Conservation (phyloP, 2,329 filamentous ascomycete genomes). For the Zymoseptoria tritici region DNA sequence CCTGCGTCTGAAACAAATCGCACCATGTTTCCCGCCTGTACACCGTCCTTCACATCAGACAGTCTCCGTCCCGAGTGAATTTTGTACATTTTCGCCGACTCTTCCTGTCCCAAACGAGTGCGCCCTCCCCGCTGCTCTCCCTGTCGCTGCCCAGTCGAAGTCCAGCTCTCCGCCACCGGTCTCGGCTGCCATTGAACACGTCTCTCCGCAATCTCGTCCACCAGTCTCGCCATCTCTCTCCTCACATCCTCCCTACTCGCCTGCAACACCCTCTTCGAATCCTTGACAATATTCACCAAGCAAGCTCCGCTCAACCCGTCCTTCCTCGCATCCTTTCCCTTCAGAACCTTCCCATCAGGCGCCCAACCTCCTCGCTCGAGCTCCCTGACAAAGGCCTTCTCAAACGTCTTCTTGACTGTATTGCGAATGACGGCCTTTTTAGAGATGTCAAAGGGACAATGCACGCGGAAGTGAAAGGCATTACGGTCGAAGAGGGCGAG, state of each 20-base stretch:
- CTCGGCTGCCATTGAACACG: too few species aligned
- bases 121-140: too few species aligned
- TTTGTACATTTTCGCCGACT: too few species aligned
- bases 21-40: too few species aligned
- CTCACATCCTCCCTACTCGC: conserved; percentile 14
- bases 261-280: conserved; percentile 12
- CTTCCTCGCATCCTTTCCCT: neutral
- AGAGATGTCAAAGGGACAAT: conserved; percentile 24
- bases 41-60: too few species aligned
- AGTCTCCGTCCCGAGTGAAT: too few species aligned
- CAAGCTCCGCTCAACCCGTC: conserved; percentile 11
- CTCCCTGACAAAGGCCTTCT: conserved; percentile 39
- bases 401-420: conserved; percentile 37
- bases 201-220: neutral
- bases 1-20: too few species aligned
- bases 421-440: conserved; percentile 43
- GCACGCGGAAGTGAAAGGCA: conserved; percentile 43
- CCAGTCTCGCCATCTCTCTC: neutral
- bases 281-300: conserved; percentile 11
- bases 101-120: too few species aligned
- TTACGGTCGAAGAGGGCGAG: conserved; percentile 23
- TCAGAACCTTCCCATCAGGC: conserved; percentile 22
- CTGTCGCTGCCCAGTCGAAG: too few species aligned
- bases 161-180: too few species aligned
- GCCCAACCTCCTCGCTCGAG: conserved; percentile 42